phyloP scores from a whole-genome alignment of 805 yeast genomes.

The Yarrowia sp. region DNA sequence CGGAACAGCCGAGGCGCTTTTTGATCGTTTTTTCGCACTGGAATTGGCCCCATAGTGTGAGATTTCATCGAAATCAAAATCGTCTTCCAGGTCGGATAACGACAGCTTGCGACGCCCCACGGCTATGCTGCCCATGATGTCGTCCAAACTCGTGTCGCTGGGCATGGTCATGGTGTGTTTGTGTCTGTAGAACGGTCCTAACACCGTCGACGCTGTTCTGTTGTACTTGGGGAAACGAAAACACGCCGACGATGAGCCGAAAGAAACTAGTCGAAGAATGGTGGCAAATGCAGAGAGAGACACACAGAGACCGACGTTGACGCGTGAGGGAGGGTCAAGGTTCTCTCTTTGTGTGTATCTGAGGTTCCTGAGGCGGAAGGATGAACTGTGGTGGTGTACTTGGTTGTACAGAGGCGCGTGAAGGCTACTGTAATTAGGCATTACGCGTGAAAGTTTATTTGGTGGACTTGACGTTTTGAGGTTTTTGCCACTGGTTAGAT shows the following conservation, averaged over 20 bases:
- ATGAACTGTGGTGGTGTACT: no score
- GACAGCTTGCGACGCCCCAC: background rate
- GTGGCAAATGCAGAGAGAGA: background rate
- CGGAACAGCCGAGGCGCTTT: background rate
- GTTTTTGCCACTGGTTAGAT: background rate
- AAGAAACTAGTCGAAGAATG: background rate
- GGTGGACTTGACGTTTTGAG: background rate
- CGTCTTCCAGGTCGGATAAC: background rate
- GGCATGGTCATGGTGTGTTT: background rate
- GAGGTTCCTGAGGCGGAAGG: background rate
- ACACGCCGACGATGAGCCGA: constrained; percentile 21
- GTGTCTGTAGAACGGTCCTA: background rate
- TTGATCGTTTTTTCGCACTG: background rate
- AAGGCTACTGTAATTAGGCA: background rate
- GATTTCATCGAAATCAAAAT: background rate
- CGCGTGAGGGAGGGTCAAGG: background rate
- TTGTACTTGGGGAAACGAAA: background rate
- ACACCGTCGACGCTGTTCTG: constrained; percentile 9
- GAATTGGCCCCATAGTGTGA: background rate
- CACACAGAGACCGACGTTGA: background rate
- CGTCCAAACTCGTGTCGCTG: constrained; percentile 11
- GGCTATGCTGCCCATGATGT: constrained; percentile 2
- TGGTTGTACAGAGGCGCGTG: background rate
- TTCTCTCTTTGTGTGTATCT: background rate
- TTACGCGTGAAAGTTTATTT: background rate